Evolutionary conservation across 805 yeast genomes (phyloP).

Genomic region (Candida cerambycidarum): DNA sequence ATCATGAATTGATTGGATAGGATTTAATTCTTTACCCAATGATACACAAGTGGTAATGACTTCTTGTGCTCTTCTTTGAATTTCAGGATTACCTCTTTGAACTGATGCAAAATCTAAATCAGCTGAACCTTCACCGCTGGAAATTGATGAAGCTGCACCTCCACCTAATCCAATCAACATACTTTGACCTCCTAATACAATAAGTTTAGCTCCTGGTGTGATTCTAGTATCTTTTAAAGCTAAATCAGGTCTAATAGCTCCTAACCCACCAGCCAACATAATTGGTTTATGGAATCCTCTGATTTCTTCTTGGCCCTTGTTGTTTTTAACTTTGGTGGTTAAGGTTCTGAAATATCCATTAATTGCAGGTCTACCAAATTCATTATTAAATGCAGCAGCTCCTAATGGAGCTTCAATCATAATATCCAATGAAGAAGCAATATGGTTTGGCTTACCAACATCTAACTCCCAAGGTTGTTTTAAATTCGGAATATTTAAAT

Average conservation of each 20-base stretch:
- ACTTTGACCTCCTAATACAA: slow-evolving; percentile 95
- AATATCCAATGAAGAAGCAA: slow-evolving; percentile 88
- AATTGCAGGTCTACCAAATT: slow-evolving; percentile 97
- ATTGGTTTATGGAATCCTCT: slow-evolving; percentile 99
- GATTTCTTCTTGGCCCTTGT: slow-evolving; percentile 64
- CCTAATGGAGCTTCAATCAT: slow-evolving; percentile 98
- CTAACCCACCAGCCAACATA: slow-evolving; percentile 99
- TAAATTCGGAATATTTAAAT: slow-evolving; percentile 79
- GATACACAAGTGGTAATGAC: slow-evolving; percentile 94
- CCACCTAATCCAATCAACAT: slow-evolving; percentile 99
- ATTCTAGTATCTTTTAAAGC: slow-evolving; percentile 85
- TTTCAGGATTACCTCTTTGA: slow-evolving; percentile 98
- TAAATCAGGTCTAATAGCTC: slow-evolving; percentile 90
- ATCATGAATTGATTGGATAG: slow-evolving; percentile 95
- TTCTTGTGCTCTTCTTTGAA: slow-evolving; percentile 98
- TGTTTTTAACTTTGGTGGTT: slow-evolving; percentile 70
- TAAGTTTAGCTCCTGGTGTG: slow-evolving; percentile 87
- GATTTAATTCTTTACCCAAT: slow-evolving; percentile 60
- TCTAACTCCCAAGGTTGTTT: slow-evolving; percentile 94
- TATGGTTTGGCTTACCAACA: slow-evolving; percentile 88
- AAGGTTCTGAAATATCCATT: slow-evolving; percentile 95
- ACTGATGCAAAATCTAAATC: slow-evolving; percentile 97
- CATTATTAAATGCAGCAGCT: slow-evolving; percentile 97
- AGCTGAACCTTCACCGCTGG: slow-evolving; percentile 96
- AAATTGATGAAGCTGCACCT: slow-evolving; percentile 97